phyloP scores from a whole-genome alignment of 2,329 filamentous ascomycete genomes.

The Cytospora chrysosperma region DNA sequence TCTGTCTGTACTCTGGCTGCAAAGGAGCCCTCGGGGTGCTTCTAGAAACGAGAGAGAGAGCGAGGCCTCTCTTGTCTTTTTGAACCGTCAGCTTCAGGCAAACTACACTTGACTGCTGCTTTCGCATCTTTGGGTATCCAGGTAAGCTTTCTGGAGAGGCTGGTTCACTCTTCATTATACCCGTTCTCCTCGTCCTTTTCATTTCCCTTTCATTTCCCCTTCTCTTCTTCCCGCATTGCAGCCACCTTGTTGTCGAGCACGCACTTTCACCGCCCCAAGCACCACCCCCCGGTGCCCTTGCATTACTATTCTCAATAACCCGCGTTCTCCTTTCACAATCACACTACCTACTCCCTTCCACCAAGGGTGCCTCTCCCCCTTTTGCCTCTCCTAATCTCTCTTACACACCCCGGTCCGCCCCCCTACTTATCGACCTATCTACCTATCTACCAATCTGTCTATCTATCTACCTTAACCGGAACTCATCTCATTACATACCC shows the following conservation, averaged over 20 bases:
- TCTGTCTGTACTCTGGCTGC: not conserved
- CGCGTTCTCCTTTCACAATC: conserved; percentile 18
- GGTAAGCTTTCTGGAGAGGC: not conserved
- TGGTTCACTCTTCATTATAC: not conserved
- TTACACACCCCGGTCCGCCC: conserved; percentile 30
- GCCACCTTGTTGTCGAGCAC: not conserved
- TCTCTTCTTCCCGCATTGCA: not conserved
- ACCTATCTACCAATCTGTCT: no score
- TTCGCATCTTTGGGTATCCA: not conserved
- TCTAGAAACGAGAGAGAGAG: conserved; percentile 1
- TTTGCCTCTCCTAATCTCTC: conserved; percentile 29
- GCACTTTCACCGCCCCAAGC: conserved; percentile 6
- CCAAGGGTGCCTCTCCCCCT: conserved; percentile 15
- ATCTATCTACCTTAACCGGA: conserved; percentile 24
- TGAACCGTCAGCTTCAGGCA: not conserved
- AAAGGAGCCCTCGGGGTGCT: conserved; percentile 6
- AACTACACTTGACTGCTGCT: not conserved
- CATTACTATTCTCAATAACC: conserved; percentile 24
- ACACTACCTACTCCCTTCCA: not conserved
- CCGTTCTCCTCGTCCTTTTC: not conserved
- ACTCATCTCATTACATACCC: conserved; percentile 20
- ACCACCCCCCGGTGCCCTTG: conserved; percentile 29
- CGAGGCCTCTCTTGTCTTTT: conserved; percentile 3
- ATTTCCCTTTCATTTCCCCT: not conserved
- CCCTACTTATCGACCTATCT: conserved; percentile 21